A percentile compares a stretch with the other conserved stretches of the same genome.
Evolutionary conservation across 2,329 filamentous ascomycete genomes (phyloP).

Genomic region (Penicillium sp.): DNA sequence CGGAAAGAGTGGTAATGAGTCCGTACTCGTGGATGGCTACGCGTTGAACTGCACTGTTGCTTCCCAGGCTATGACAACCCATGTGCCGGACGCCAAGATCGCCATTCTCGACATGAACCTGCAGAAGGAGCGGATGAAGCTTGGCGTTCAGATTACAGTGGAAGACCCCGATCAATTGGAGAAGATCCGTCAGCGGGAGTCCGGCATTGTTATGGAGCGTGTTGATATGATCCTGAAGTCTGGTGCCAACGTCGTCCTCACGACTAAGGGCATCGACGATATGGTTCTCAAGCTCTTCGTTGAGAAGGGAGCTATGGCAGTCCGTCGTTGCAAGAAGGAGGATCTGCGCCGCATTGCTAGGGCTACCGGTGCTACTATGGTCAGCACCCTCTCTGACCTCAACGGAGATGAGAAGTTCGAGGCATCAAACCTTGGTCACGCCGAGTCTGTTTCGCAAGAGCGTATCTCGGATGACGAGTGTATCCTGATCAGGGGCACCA

Average conservation of each 20-base stretch:
- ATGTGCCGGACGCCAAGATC: slow-evolving; percentile 91
- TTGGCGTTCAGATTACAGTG: slow-evolving; percentile 96
- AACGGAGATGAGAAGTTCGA: slow-evolving; percentile 98
- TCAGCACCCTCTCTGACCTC: slow-evolving; percentile 90
- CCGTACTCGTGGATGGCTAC: slow-evolving; percentile 89
- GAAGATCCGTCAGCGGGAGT: slow-evolving; percentile 90
- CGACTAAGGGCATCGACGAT: slow-evolving; percentile 98
- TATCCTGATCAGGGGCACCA: slow-evolving; percentile 94
- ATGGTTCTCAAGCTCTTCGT: slow-evolving; percentile 91
- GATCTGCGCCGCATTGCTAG: slow-evolving; percentile 93
- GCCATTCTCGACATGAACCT: slow-evolving; percentile 96
- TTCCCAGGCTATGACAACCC: slow-evolving; percentile 95
- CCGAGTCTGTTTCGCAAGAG: slow-evolving; percentile 96
- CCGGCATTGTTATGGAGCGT: slow-evolving; percentile 87
- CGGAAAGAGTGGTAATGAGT: slow-evolving; percentile 87
- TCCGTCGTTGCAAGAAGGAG: slow-evolving; percentile 97
- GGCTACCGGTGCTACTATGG: slow-evolving; percentile 88
- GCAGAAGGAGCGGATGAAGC: slow-evolving; percentile 98
- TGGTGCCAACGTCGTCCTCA: slow-evolving; percentile 92
- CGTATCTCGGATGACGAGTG: slow-evolving; percentile 98
- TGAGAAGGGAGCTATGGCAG: slow-evolving; percentile 92
- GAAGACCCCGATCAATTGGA: slow-evolving; percentile 96
- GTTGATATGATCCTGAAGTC: slow-evolving; percentile 98
- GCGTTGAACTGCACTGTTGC: slow-evolving; percentile 98
- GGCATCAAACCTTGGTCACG: slow-evolving; percentile 79